Evolutionary conservation across 1,284 basidiomycete species (phyloP).

Genomic region (Pseudozyma hubeiensis): DNA sequence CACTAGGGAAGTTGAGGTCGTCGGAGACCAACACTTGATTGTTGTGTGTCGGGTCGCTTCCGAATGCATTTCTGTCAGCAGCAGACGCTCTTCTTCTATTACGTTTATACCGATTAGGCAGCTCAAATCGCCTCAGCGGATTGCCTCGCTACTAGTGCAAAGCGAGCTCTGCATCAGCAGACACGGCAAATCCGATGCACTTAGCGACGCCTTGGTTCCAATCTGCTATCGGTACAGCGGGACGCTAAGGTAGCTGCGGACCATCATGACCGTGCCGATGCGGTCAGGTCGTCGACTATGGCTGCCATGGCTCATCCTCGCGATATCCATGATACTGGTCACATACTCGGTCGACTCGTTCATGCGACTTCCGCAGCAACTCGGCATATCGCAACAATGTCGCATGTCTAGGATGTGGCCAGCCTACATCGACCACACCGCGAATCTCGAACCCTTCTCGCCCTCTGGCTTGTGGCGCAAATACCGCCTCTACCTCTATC

Average conservation of each 20-base stretch:
- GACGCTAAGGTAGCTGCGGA: no score
- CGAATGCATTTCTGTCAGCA: no score
- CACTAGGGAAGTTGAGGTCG: no score
- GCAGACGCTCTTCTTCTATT: no score
- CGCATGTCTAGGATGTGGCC: conserved; percentile 98
- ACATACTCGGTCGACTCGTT: conserved; percentile 47
- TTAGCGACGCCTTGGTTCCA: neutral
- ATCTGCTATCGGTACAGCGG: neutral
- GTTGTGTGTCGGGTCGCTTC: no score
- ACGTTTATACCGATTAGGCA: no score
- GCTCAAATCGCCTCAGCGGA: no score
- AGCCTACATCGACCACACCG: conserved; percentile 77
- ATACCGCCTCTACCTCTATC: conserved; percentile 89
- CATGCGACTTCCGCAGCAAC: conserved; percentile 35
- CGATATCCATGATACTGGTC: conserved; percentile 17
- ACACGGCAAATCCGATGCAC: neutral
- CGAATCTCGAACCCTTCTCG: conserved; percentile 70
- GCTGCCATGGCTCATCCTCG: conserved; percentile 38
- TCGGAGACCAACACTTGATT: neutral
- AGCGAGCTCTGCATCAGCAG: no score
- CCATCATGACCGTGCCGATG: conserved; percentile 2
- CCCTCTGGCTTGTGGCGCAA: conserved; percentile 79
- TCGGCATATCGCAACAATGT: conserved; percentile 73
- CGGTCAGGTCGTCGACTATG: conserved; percentile 13
- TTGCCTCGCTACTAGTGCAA: no score